Evolutionary conservation across 495 filamentous ascomycete species (phyloP).

Genomic region (Xylaria intraflava): DNA sequence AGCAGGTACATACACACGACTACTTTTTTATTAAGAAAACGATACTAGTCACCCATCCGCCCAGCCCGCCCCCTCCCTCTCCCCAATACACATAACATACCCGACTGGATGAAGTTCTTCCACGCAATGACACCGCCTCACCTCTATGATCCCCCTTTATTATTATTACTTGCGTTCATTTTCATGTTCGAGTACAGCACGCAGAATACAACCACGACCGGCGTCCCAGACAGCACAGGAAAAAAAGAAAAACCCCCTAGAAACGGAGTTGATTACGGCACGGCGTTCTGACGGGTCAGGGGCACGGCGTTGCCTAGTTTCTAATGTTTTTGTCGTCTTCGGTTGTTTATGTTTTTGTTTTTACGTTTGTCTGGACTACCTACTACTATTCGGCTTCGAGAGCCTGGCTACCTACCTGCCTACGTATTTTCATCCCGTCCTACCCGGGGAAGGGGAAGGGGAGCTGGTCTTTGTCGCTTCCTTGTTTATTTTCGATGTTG

Average conservation of each 20-base stretch:
- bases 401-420: too few species aligned
- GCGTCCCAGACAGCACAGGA: neutral
- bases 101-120: neutral
- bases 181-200: neutral
- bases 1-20: neutral
- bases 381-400: neutral
- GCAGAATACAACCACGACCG: neutral
- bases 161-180: too few species aligned
- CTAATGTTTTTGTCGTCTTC: neutral
- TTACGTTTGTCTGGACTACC: too few species aligned
- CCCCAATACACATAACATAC: too few species aligned
- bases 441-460: too few species aligned
- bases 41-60: neutral
- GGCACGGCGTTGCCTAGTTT: slow-evolving; percentile 1
- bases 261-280: slow-evolving; percentile 3
- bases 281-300: slow-evolving; percentile 4
- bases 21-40: neutral
- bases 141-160: too few species aligned
- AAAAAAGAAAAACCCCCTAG: neutral
- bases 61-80: neutral
- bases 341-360: too few species aligned
- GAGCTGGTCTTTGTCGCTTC: too few species aligned
- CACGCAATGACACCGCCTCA: neutral
- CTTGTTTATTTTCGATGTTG: too few species aligned
- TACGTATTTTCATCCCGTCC: too few species aligned